Conservation (phyloP, 139 green algal genomes). For the Chlorella ohadii region DNA sequence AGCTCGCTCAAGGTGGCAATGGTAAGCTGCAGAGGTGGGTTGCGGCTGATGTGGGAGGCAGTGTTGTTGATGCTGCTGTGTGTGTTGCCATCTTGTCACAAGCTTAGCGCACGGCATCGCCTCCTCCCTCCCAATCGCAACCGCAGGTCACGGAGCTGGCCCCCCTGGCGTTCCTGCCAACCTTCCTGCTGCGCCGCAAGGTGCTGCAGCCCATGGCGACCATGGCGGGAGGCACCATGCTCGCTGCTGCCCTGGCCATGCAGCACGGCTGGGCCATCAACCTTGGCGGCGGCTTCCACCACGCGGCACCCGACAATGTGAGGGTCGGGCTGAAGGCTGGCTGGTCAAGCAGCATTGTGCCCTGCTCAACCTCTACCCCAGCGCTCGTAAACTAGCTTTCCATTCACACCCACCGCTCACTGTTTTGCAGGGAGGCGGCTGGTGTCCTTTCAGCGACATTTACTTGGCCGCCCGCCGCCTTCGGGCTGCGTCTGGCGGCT, state of each 20-base stretch:
- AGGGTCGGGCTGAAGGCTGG: not conserved
- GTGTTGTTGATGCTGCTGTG: not conserved
- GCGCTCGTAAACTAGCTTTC: too few relatives aligned
- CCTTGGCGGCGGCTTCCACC: conserved; percentile 85
- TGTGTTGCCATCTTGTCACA: too few relatives aligned
- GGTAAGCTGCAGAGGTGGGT: not conserved
- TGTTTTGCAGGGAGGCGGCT: conserved; percentile 4
- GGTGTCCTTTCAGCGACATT: conserved; percentile 80
- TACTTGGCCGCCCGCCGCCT: conserved; percentile 62
- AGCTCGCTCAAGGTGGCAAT: conserved; percentile 29
- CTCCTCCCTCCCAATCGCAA: not conserved
- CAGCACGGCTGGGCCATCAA: conserved; percentile 84
- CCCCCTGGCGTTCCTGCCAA: conserved; percentile 67
- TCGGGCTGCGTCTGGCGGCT: conserved; percentile 32
- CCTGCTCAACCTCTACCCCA: too few relatives aligned
- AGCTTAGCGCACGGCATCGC: too few relatives aligned
- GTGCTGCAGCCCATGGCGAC: conserved; percentile 64
- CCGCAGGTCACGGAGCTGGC: conserved; percentile 74
- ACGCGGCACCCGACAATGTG: conserved; percentile 57
- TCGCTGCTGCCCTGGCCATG: conserved; percentile 74
- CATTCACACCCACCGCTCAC: not conserved
- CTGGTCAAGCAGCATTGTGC: too few relatives aligned
- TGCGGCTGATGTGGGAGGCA: too few relatives aligned
- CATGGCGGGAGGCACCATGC: conserved; percentile 64
- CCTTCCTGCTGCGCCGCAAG: conserved; percentile 54